phyloP scores from a whole-genome alignment of 2,329 filamentous ascomycete species.

The Monilinia aucupariae region DNA sequence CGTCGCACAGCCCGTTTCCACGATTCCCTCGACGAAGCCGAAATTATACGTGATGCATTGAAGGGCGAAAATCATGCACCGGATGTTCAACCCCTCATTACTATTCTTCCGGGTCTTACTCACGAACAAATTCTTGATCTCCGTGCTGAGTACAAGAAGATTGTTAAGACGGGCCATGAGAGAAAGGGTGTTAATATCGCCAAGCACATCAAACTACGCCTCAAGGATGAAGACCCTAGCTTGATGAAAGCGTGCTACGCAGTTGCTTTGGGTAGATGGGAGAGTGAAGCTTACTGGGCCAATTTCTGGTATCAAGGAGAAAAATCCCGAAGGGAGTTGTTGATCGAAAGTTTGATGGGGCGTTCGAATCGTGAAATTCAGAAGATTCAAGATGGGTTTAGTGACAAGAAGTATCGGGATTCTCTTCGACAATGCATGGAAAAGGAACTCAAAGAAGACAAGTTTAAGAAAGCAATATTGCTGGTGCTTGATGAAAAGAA shows the following conservation, averaged over 20 bases:
- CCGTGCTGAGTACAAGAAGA: constrained; percentile 81
- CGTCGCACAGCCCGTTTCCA: constrained; percentile 70
- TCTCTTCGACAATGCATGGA: constrained; percentile 80
- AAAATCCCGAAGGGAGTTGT: constrained; percentile 74
- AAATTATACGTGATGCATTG: constrained; percentile 69
- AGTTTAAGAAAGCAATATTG: constrained; percentile 85
- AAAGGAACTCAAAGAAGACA: constrained; percentile 88
- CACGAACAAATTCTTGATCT: constrained; percentile 85
- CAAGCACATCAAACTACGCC: constrained; percentile 72
- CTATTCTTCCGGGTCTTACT: constrained; percentile 76
- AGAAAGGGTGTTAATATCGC: constrained; percentile 78
- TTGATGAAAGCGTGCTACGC: constrained; percentile 91
- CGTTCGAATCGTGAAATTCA: constrained; percentile 81
- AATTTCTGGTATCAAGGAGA: constrained; percentile 96
- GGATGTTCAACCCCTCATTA: constrained; percentile 67
- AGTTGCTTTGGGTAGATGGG: constrained; percentile 82
- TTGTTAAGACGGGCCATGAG: constrained; percentile 70
- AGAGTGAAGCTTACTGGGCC: constrained; percentile 94
- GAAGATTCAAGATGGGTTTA: constrained; percentile 81
- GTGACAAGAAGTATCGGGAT: constrained; percentile 85
- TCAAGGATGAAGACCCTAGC: constrained; percentile 67
- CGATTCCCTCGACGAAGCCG: constrained; percentile 74
- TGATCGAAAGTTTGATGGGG: constrained; percentile 92
- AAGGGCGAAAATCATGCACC: constrained; percentile 50
- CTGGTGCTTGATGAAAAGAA: constrained; percentile 75